Conservation (phyloP, 768 basidiomycete species). For the Boletus bicolor region DNA sequence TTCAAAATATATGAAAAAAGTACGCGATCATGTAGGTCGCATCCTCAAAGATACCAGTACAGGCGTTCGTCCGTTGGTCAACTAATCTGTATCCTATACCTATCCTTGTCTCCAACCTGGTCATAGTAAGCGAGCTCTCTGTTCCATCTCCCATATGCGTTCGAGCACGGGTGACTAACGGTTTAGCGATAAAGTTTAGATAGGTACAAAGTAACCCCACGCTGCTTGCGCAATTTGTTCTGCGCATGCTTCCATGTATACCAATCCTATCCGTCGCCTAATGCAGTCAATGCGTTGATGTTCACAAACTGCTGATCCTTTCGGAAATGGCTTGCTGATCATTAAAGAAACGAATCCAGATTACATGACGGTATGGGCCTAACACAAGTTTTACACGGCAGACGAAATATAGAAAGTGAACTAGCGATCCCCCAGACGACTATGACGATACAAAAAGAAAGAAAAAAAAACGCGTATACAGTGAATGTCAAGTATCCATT, state of each 20-base stretch:
- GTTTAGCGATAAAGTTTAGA: not conserved
- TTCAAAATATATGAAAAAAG: slow-evolving; percentile 40
- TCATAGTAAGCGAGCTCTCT: slow-evolving; percentile 14
- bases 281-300: not conserved
- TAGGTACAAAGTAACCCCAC: not conserved
- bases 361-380: not conserved
- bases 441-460: not conserved
- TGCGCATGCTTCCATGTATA: slow-evolving; percentile 10
- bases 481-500: not conserved
- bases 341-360: not conserved
- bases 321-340: not conserved
- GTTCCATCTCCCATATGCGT: not conserved
- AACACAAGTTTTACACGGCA: not conserved
- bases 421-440: not conserved
- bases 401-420: not conserved
- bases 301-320: not conserved
- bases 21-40: slow-evolving; percentile 33
- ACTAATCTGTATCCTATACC: slow-evolving; percentile 24
- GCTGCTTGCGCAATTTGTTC: not conserved
- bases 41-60: slow-evolving; percentile 44
- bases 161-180: slow-evolving; percentile 11
- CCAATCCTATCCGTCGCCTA: not conserved
- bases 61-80: slow-evolving; percentile 40
- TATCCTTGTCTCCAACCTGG: not conserved
- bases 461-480: not conserved